Conservation (phyloP, 2,329 filamentous ascomycete species). For the Dendrostoma leiphaemia region DNA sequence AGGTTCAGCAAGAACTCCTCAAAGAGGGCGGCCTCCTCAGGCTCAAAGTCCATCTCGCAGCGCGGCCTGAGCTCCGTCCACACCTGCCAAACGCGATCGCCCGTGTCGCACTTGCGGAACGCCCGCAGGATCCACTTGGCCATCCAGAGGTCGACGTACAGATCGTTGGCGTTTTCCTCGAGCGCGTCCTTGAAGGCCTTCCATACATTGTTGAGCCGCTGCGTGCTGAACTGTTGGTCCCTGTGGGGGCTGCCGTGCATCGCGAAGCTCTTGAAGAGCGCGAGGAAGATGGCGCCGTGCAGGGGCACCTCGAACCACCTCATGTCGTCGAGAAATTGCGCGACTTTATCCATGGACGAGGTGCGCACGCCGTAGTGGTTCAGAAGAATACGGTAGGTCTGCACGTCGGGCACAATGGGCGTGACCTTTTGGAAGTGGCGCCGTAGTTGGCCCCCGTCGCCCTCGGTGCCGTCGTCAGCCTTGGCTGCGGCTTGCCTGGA, state of each 20-base stretch:
- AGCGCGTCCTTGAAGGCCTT: conserved; percentile 58
- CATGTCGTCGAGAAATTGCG: conserved; percentile 79
- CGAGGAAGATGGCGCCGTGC: conserved; percentile 74
- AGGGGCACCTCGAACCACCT: conserved; percentile 63
- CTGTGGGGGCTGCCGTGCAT: conserved; percentile 64
- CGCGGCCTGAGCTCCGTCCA: conserved; percentile 49
- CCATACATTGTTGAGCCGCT: conserved; percentile 68
- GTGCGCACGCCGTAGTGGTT: conserved; percentile 67
- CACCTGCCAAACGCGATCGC: conserved; percentile 49
- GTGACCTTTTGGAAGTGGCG: conserved; percentile 57
- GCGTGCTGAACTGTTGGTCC: conserved; percentile 68
- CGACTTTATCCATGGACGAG: conserved; percentile 71
- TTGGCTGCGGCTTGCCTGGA: conserved; percentile 49
- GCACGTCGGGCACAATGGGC: conserved; percentile 69
- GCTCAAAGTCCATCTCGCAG: conserved; percentile 41
- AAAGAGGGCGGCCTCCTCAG: conserved; percentile 25
- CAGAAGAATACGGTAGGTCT: conserved; percentile 78
- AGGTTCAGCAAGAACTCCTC: conserved; percentile 46
- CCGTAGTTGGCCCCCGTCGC: conserved; percentile 39
- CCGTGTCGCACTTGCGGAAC: conserved; percentile 58
- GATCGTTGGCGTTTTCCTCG: conserved; percentile 41
- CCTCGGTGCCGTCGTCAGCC: neutral
- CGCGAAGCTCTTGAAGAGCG: conserved; percentile 80
- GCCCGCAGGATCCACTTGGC: conserved; percentile 61
- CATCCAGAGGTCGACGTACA: conserved; percentile 60